These are phyloP conservation scores for Malassezia furfur DNA, from an alignment of 1,284 basidiomycete species.

Conservation along the genomic window DNA sequence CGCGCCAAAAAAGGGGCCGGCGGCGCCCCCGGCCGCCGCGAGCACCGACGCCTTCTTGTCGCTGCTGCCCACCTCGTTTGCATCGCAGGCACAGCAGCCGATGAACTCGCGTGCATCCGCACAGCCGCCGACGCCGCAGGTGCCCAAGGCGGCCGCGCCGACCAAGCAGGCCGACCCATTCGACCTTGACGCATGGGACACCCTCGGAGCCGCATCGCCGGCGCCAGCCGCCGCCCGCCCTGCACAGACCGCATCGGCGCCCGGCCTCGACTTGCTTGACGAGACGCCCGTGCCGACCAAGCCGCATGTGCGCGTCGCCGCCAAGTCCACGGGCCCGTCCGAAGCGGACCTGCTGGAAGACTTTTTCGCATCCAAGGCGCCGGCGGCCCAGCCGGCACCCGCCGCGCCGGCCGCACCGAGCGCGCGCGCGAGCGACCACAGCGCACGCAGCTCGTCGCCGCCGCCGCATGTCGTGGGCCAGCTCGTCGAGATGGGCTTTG, in stretches of 20 bases:
- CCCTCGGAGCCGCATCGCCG: background rate
- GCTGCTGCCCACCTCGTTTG: constrained; percentile 20
- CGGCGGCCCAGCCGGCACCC: constrained; percentile 8
- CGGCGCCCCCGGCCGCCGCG: too few species aligned
- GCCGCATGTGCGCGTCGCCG: background rate
- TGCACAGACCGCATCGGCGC: too few species aligned
- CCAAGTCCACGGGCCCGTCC: too few species aligned
- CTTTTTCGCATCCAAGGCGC: constrained; percentile 21
- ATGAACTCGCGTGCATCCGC: constrained; percentile 7
- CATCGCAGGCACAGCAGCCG: background rate
- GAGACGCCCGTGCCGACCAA: background rate
- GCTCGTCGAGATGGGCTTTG: constrained; percentile 47
- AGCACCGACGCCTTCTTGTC: constrained; percentile 32
- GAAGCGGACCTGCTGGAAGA: constrained; percentile 34
- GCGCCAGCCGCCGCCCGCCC: constrained; percentile 17
- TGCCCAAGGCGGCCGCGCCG: too few species aligned
- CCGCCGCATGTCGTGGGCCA: constrained; percentile 42
- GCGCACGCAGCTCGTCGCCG: constrained; percentile 19
- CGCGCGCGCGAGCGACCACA: constrained; percentile 48
- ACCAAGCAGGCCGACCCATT: constrained; percentile 19
- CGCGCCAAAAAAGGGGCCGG: too few species aligned
- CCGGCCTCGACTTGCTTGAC: constrained; percentile 1
- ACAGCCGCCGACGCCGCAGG: background rate
- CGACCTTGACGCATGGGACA: constrained; percentile 9
- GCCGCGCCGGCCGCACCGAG: background rate